Evolutionary conservation across 805 yeast genomes (phyloP), one percentile per base, ranked within the genome.

Genomic region (Zygotorulaspora chibaensis): DNA sequence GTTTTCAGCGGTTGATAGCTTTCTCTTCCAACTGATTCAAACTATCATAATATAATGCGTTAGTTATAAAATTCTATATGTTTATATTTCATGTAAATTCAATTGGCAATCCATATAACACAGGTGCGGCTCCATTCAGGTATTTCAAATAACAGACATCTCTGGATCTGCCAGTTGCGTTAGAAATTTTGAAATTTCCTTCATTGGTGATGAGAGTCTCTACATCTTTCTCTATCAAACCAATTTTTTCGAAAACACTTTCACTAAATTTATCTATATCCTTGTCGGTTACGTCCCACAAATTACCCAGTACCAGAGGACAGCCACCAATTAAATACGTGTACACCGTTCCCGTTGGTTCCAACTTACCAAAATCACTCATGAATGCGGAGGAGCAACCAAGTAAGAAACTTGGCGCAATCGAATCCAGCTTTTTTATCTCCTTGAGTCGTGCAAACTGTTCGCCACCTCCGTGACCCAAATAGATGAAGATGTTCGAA

Each of bases 401-500:
- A 38, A 93, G 67, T 17, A 93, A 69, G 36, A 89, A 70, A 23
- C 77, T 67, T 0, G 89, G 86, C 0, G 89, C 81, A 8, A 81
- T 61, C 0, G 42, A 47, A 2, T 54, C 45, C 46, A 72, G 61
- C 9, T 68, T 66, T 43, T 77, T 76, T 35, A 89, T 65, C 0
- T 76, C 65, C 3, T 79, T 72, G 1, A 82, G 70, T 26, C 80
- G 72, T 9, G 87, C 68, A 58, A 81, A 88, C 50, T 85, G 89
- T 51, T 87, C 91, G n/a, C 98, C 96, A 3, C 96, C 93, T 0
- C 98, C 97, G 66, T 93, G 99, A 0, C 99, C 99, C 45, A 90
- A 72, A 61, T 87, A 93, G 0, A 91, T 69, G 54, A 84, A 84
- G 8, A 86, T 52, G 31, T 77, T 72, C 1, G 75, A 65, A 1